Percentiles rank a stretch among this genome's conserved stretches.
phyloP scores from a whole-genome alignment of 176 grass and related monocot genomes.

The Hordeum vulgare region MorexV3_pseudomolecules_assembly NC_058522.1:359964321-359964820 shows the following conservation, averaged over 20 bases:
- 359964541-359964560: slow-evolving; percentile 98
- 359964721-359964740: slow-evolving; percentile 95
- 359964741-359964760: slow-evolving; percentile 94
- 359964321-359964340: slow-evolving; percentile 92
- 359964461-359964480: slow-evolving; percentile 99
- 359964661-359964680: slow-evolving; percentile 93
- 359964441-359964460: slow-evolving; percentile 98
- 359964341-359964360: slow-evolving; percentile 93
- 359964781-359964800: slow-evolving; percentile 99
- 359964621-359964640: slow-evolving; percentile 95
- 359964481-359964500: slow-evolving; percentile 99
- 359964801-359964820: slow-evolving; percentile 93
- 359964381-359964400: slow-evolving; percentile 99
- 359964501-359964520: slow-evolving; percentile 96
- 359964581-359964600: slow-evolving; percentile 96
- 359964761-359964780: slow-evolving; percentile 98
- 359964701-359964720: slow-evolving; percentile 98
- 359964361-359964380: slow-evolving; percentile 96
- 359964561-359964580: slow-evolving; percentile 89
- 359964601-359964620: slow-evolving; percentile 97
- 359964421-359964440: slow-evolving; percentile 99
- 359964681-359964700: slow-evolving; percentile 97
- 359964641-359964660: slow-evolving; percentile 96
- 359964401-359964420: slow-evolving; percentile 94
- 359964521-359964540: slow-evolving; percentile 99